phyloP scores from a whole-genome alignment of 495 filamentous ascomycete species.

The Xylaria longipes region DNA sequence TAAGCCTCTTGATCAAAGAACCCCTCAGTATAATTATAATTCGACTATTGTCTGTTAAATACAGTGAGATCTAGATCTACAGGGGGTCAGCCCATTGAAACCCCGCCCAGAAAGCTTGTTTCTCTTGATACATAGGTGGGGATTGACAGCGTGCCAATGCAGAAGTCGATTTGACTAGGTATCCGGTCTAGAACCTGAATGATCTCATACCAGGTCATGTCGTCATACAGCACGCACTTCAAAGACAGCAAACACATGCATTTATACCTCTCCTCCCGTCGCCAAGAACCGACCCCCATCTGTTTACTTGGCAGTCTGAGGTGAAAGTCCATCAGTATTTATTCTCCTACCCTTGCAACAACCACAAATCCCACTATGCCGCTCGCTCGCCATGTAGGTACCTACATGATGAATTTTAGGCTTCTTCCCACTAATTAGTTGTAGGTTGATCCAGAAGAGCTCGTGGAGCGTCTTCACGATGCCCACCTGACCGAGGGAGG shows the following conservation, averaged over 20 bases:
- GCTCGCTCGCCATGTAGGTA: slow-evolving; percentile 24
- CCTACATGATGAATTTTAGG: slow-evolving; percentile 27
- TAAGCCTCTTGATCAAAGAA: not conserved
- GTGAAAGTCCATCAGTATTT: not conserved
- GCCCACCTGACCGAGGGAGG: slow-evolving; percentile 47
- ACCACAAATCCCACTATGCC: slow-evolving; percentile 5
- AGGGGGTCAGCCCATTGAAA: not conserved
- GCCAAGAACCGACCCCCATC: not conserved
- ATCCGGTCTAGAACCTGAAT: not conserved
- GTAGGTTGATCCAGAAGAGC: slow-evolving; percentile 68
- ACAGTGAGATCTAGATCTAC: slow-evolving; percentile 13
- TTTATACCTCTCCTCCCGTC: not conserved
- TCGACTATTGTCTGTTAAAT: not conserved
- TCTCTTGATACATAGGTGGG: not conserved
- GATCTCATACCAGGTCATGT: slow-evolving; percentile 4
- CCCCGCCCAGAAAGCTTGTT: slow-evolving; percentile 18
- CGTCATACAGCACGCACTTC: not conserved
- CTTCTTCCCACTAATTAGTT: not conserved
- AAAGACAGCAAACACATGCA: slow-evolving; percentile 8
- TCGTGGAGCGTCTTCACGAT: slow-evolving; percentile 61
- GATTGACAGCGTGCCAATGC: not conserved
- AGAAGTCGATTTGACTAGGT: not conserved
- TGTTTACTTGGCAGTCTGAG: slow-evolving; percentile 1
- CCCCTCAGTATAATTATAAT: too few relatives aligned
- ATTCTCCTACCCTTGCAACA: not conserved